These are phyloP conservation scores for Saxispiralis lemnorum DNA, from an alignment of 495 filamentous ascomycete genomes.

Conservation along the genomic window DNA sequence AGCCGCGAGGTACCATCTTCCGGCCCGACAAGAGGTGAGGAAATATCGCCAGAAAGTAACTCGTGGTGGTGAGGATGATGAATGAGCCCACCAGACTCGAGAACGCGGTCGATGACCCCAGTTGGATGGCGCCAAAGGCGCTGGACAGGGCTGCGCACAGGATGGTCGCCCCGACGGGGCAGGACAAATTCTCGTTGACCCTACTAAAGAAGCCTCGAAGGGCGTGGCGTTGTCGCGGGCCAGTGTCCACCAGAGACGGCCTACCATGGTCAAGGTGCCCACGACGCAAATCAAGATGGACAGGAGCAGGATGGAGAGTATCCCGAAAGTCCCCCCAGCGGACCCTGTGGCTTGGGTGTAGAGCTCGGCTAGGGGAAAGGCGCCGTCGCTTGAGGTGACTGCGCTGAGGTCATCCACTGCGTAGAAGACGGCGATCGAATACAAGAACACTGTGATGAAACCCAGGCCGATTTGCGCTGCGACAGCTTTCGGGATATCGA, in stretches of 20 bases:
- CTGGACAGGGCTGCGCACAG: conserved; percentile 44
- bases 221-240: conserved; percentile 54
- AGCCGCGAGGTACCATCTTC: conserved; percentile 43
- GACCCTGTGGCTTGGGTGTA: conserved; percentile 59
- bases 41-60: conserved; percentile 59
- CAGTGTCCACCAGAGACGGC: conserved; percentile 76
- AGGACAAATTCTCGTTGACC: conserved; percentile 36
- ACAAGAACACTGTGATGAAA: conserved; percentile 52
- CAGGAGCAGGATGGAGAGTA: conserved; percentile 52
- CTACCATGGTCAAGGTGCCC: conserved; percentile 55
- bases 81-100: conserved; percentile 55
- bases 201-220: conserved; percentile 29
- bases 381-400: conserved; percentile 35
- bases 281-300: conserved; percentile 43
- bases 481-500: conserved; percentile 43
- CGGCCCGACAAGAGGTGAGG: conserved; percentile 53
- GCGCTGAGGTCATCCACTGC: conserved; percentile 44
- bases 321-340: conserved; percentile 40
- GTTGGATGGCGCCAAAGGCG: conserved; percentile 53
- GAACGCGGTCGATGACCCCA: conserved; percentile 60
- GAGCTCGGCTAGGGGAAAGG: conserved; percentile 60
- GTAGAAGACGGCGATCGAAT: conserved; percentile 58
- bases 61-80: conserved; percentile 53
- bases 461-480: conserved; percentile 31
- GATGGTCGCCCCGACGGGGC: conserved; percentile 52